These are phyloP conservation scores for Musa schizocarpa DNA, from an alignment of 176 grass and related monocot species.

Conservation along the genomic window DNA sequence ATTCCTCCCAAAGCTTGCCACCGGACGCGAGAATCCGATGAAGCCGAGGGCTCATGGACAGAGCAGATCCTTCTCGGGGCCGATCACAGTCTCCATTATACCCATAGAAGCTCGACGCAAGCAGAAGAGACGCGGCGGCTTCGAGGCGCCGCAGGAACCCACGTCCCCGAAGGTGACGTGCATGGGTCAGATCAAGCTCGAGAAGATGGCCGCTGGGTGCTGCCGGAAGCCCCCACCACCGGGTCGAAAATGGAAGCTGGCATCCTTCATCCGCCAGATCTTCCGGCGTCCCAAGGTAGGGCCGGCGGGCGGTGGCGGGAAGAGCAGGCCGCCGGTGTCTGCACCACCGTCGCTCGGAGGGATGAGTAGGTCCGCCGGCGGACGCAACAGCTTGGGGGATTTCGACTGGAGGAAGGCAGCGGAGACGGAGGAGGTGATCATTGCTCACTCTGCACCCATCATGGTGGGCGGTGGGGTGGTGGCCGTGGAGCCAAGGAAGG, in stretches of 20 bases:
- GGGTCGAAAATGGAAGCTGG: conserved; percentile 1
- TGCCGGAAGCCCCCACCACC: neutral
- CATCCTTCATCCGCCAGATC: conserved; percentile 33
- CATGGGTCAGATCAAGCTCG: conserved; percentile 76
- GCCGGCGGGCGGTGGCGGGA: neutral
- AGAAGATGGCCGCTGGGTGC: conserved; percentile 20
- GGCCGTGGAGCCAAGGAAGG: conserved; percentile 56
- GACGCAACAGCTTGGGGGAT: conserved; percentile 46
- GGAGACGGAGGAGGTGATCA: conserved; percentile 23
- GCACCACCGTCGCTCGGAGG: conserved; percentile 37
- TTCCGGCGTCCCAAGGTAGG: conserved; percentile 30
- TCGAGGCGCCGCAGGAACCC: conserved; percentile 50
- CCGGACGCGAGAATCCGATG: neutral
- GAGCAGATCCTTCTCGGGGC: conserved; percentile 63
- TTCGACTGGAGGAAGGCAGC: conserved; percentile 63
- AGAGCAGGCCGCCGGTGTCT: neutral
- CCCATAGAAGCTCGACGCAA: conserved; percentile 36
- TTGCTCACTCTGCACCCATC: conserved; percentile 73
- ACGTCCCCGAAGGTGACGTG: conserved; percentile 83
- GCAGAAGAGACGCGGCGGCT: neutral
- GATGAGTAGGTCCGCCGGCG: conserved; percentile 80
- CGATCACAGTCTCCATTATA: conserved; percentile 48
- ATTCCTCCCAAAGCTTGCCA: neutral
- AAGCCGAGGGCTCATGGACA: neutral
- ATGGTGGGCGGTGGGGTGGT: conserved; percentile 43